Evolutionary conservation across 164 flowering plant species (phyloP), one percentile per base, ranked within the genome.

Genomic region (Vitis rupestris): DNA sequence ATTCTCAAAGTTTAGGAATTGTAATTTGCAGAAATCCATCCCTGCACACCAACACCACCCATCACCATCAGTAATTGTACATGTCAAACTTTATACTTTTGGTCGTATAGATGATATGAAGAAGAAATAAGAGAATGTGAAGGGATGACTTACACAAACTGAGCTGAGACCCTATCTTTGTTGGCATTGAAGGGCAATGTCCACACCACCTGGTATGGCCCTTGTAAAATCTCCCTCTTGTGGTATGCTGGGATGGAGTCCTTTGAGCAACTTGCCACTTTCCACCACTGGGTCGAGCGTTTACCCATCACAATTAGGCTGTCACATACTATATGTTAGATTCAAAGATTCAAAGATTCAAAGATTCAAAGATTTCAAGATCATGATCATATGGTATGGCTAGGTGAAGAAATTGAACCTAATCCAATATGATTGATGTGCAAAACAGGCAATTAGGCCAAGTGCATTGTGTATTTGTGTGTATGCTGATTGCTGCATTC

Each of bases 161-260:
- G 90, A 27, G 98, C 98, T 0, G 91, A 86, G 62, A 90, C 81
- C 2, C 58, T 51, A 17, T 90, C 90, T 82, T 80, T 87, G 79
- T 87, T 83, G 56, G 73, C 93, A 73, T 84, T 68, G 64, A 63
- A 16, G 0, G 96, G 93, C 63, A 92, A 88, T 59, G 91, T 84
- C 96, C 98, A 93, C 14, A 75, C 78, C 64, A 89, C 76, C 61
- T 76, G 80, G 76, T 78, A 90, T 19, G 94, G 90, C 56, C 94
- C 93, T 71, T 81, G 82, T 17, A 61, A 58, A 12, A 86, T 88
- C 73, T 86, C 94, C 82, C 70, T 82, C 75, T 71, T 88, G 72
- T 81, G 87, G 77, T 82, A 86, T 57, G 72, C 59, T 2, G 82
- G 58, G 50, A 76, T 49, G 2, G 78, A 76, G 58, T 76, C 74